Percentiles rank a stretch among this genome's conserved stretches.
phyloP scores from a whole-genome alignment of 768 basidiomycete genomes.

The Hirschioporus abietinus region DNA sequence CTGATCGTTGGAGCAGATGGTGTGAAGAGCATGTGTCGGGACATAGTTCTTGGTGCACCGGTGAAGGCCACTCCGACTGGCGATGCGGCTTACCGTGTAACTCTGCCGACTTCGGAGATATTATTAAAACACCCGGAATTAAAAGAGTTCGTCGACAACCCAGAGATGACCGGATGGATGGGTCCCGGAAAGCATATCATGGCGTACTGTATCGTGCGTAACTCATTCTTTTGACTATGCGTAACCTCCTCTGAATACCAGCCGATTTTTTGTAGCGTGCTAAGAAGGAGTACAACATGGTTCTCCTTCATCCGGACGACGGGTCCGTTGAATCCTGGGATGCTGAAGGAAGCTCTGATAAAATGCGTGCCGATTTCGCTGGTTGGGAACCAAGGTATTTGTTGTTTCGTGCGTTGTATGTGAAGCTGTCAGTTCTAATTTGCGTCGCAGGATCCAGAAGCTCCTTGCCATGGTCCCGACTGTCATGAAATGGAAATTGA shows the following conservation, averaged over 20 bases:
- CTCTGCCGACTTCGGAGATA: constrained; percentile 17
- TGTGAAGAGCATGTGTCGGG: constrained; percentile 23
- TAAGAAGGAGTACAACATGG: constrained; percentile 40
- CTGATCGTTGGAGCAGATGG: constrained; percentile 48
- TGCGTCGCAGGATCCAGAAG: constrained; percentile 34
- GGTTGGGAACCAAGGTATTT: constrained; percentile 45
- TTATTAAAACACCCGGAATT: constrained; percentile 16
- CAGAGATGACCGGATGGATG: constrained; percentile 20
- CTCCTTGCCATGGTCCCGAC: constrained; percentile 39
- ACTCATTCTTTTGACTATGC: not conserved
- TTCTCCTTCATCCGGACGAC: constrained; percentile 36
- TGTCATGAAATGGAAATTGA: constrained; percentile 42
- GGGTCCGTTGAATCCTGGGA: constrained; percentile 41
- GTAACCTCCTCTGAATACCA: not conserved
- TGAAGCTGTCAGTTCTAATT: not conserved
- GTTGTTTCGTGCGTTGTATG: constrained; percentile 5
- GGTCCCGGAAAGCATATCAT: constrained; percentile 20
- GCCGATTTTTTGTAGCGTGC: constrained; percentile 16
- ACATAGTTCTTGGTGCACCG: constrained; percentile 16
- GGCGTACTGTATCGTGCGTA: constrained; percentile 16
- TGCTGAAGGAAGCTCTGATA: constrained; percentile 34
- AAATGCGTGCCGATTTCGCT: constrained; percentile 42
- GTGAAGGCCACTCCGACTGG: constrained; percentile 23
- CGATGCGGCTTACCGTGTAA: constrained; percentile 26
- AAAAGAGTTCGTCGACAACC: constrained; percentile 13